Evolutionary conservation across 2,329 filamentous ascomycete species (phyloP).

Genomic region (Botrytis byssoidea): DNA sequence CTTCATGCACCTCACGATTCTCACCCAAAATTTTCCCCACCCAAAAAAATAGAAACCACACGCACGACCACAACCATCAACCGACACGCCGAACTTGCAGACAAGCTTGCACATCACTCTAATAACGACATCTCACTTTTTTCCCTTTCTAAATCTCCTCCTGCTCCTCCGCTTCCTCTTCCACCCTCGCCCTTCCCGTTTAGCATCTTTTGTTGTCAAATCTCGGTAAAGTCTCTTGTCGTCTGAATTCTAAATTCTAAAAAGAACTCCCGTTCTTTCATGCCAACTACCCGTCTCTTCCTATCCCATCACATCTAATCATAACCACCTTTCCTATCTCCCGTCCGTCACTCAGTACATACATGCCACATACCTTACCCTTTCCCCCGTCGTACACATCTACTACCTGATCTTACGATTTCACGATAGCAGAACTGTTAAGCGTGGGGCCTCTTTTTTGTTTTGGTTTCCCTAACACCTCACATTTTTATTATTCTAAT

Average conservation of each 20-base stretch:
- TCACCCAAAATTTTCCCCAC: slow-evolving; percentile 10
- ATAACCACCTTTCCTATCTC: slow-evolving; percentile 13
- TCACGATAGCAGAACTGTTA: not conserved
- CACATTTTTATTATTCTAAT: slow-evolving; percentile 1
- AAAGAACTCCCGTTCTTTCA: not conserved
- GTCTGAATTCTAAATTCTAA: slow-evolving; percentile 1
- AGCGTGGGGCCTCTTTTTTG: not conserved
- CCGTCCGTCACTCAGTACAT: slow-evolving; percentile 5
- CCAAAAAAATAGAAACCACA: slow-evolving; percentile 3
- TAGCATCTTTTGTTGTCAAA: slow-evolving; percentile 5
- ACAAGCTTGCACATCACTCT: slow-evolving; percentile 22
- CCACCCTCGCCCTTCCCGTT: slow-evolving; percentile 3
- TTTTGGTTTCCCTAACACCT: not conserved
- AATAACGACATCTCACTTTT: slow-evolving; percentile 22
- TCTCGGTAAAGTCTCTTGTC: slow-evolving; percentile 15
- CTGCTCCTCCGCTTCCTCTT: slow-evolving; percentile 1
- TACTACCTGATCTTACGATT: slow-evolving; percentile 2
- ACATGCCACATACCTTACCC: not conserved
- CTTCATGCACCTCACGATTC: slow-evolving; percentile 5
- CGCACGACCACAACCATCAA: slow-evolving; percentile 12
- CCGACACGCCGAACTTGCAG: slow-evolving; percentile 16
- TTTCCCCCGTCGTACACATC: not conserved
- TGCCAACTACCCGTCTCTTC: slow-evolving; percentile 13
- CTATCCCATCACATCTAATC: slow-evolving; percentile 5
- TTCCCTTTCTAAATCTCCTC: not conserved